Percentiles rank a stretch among this genome's conserved stretches.
phyloP scores from a whole-genome alignment of 1,284 basidiomycete species.

The Schizophyllum commune region DNA sequence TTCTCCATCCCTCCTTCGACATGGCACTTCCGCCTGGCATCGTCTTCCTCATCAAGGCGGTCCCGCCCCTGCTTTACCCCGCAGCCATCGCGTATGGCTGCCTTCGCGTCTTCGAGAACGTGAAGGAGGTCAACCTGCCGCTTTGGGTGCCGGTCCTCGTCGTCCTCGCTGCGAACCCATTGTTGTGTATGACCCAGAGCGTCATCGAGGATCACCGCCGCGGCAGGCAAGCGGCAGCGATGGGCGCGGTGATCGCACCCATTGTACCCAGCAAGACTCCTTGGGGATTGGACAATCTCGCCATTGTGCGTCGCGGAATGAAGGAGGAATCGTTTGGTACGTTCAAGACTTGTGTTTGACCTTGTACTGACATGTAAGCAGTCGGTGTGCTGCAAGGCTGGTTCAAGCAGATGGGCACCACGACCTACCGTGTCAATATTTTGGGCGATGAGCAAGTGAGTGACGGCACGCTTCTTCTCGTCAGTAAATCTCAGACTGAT shows the following conservation, averaged over 20 bases:
- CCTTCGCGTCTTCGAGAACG: not conserved
- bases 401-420: not conserved
- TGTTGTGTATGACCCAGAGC: not conserved
- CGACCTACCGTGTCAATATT: not conserved
- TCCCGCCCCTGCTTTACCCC: constrained; percentile 7
- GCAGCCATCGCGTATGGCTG: not conserved
- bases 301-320: not conserved
- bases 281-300: not conserved
- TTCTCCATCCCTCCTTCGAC: not conserved
- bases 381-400: not conserved
- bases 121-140: not conserved
- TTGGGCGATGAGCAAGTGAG: not conserved
- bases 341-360: not conserved
- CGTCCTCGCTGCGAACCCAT: not conserved
- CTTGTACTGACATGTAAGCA: not conserved
- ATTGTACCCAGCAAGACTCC: not conserved
- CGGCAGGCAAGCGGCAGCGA: not conserved
- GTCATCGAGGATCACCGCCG: not conserved
- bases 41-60: constrained; percentile 6
- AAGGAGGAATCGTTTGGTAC: not conserved
- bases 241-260: not conserved
- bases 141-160: not conserved
- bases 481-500: not conserved
- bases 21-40: constrained; percentile 11
- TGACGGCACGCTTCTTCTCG: not conserved